Evolutionary conservation across 2,329 filamentous ascomycete genomes (phyloP).

Genomic region (Dothideomycetidae sp.): DNA sequence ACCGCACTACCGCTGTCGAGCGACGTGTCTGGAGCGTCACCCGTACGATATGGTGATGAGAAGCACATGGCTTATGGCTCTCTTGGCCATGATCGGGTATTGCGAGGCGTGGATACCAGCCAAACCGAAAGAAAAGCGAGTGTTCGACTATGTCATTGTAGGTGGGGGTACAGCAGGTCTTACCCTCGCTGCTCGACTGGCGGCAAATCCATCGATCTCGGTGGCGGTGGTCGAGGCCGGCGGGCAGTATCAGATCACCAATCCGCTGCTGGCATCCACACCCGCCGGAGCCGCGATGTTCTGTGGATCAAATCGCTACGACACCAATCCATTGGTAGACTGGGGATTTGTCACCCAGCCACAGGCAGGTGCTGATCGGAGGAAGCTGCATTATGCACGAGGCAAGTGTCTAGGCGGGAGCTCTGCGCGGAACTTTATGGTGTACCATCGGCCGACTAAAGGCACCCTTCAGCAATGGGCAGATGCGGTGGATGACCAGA

Average conservation of each 20-base stretch:
- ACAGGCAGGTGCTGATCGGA: slow-evolving; percentile 6
- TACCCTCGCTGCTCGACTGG: slow-evolving; percentile 13
- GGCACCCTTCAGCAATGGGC: slow-evolving; percentile 24
- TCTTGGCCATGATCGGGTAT: no score
- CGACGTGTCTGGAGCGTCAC: no score
- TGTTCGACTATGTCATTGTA: slow-evolving; percentile 15
- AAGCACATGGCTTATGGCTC: no score
- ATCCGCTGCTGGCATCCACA: slow-evolving; percentile 6
- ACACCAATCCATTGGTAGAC: slow-evolving; percentile 17
- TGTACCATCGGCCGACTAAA: slow-evolving; percentile 20
- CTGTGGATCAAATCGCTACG: slow-evolving; percentile 1
- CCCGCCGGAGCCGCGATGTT: slow-evolving; percentile 6
- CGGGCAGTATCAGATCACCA: slow-evolving; percentile 14
- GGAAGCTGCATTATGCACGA: slow-evolving; percentile 17
- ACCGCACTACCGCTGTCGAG: no score
- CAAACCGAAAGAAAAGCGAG: no score
- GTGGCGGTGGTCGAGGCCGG: slow-evolving; percentile 18
- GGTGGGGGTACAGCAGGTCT: slow-evolving; percentile 16
- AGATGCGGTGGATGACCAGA: slow-evolving; percentile 22
- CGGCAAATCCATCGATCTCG: slow-evolving; percentile 10
- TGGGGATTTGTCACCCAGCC: slow-evolving; percentile 19
- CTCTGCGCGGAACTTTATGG: slow-evolving; percentile 18
- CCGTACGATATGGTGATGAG: no score
- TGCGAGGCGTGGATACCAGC: no score
- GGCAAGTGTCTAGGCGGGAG: slow-evolving; percentile 20